Evolutionary conservation across 83 land plant species (phyloP).

Genomic region (Picea engelmannii): DNA sequence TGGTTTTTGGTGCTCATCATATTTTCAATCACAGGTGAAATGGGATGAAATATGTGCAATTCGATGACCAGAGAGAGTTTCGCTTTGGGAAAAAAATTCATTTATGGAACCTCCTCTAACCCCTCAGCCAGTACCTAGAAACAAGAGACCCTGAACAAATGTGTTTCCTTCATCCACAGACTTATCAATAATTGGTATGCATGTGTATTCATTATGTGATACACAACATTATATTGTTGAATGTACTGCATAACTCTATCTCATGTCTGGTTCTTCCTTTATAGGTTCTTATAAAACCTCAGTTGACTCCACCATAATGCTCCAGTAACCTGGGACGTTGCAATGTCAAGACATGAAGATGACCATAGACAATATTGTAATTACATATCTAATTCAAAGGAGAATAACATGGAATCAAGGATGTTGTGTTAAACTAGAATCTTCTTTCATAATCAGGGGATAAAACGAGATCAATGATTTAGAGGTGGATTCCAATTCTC

Average conservation of each 20-base stretch:
- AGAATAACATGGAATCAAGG: too few relatives aligned
- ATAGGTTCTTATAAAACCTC: slow-evolving; percentile 9
- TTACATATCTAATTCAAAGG: too few relatives aligned
- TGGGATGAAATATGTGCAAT: slow-evolving; percentile 16
- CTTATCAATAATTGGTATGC: slow-evolving; percentile 2
- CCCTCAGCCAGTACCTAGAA: not conserved
- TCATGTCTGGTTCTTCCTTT: not conserved
- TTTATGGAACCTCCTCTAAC: slow-evolving; percentile 1
- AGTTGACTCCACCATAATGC: slow-evolving; percentile 1
- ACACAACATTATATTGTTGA: not conserved
- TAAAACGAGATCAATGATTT: too few relatives aligned
- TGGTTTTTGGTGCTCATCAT: not conserved
- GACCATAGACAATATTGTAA: not conserved
- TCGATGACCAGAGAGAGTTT: slow-evolving; percentile 12
- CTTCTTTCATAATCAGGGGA: too few relatives aligned
- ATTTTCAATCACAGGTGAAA: not conserved
- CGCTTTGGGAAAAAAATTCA: slow-evolving; percentile 15
- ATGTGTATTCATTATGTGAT: not conserved
- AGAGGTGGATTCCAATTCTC: too few relatives aligned
- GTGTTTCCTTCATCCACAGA: slow-evolving; percentile 5
- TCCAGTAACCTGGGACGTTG: not conserved
- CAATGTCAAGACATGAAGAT: slow-evolving; percentile 4
- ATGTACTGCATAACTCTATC: not conserved
- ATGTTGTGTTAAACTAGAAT: too few relatives aligned
- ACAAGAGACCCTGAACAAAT: slow-evolving; percentile 11